These are phyloP conservation scores for Vitis labrusca DNA, from an alignment of 164 flowering plant species.

Conservation along the genomic window DNA sequence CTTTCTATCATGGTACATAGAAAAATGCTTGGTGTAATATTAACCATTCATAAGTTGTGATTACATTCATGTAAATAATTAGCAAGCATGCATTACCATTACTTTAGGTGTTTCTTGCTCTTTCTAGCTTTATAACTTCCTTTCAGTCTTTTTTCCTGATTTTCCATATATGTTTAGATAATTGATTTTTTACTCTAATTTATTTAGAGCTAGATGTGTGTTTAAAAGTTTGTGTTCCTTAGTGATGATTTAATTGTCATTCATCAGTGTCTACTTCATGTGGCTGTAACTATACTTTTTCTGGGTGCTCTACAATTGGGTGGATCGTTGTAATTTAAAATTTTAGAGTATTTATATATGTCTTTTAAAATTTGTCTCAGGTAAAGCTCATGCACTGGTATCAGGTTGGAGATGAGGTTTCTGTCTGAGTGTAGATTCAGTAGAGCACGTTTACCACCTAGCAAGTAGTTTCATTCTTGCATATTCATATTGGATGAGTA, in stretches of 20 bases:
- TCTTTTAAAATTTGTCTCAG: conserved; percentile 37
- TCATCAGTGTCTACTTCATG: too few species aligned
- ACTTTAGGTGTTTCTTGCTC: background rate
- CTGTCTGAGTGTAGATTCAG: conserved; percentile 89
- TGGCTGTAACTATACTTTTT: background rate
- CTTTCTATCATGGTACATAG: too few species aligned
- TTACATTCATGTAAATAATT: background rate
- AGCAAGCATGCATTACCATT: background rate
- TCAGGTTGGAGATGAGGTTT: conserved; percentile 59
- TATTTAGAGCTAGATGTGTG: too few species aligned
- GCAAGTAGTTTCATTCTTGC: conserved; percentile 55
- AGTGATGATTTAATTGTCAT: too few species aligned
- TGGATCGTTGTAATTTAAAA: too few species aligned
- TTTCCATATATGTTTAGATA: too few species aligned
- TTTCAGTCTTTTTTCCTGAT: too few species aligned
- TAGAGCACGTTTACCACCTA: conserved; percentile 85
- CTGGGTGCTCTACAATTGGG: background rate
- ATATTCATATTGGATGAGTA: too few species aligned
- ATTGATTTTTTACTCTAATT: too few species aligned
- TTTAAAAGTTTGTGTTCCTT: too few species aligned
- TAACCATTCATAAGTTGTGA: background rate
- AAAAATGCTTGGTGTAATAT: too few species aligned
- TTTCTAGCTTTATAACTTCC: too few species aligned
- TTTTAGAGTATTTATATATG: background rate
- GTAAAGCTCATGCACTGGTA: conserved; percentile 97